Base-by-base conservation (phyloP, 306 rosid genomes). In the Coriaria nepalensis region DNA sequence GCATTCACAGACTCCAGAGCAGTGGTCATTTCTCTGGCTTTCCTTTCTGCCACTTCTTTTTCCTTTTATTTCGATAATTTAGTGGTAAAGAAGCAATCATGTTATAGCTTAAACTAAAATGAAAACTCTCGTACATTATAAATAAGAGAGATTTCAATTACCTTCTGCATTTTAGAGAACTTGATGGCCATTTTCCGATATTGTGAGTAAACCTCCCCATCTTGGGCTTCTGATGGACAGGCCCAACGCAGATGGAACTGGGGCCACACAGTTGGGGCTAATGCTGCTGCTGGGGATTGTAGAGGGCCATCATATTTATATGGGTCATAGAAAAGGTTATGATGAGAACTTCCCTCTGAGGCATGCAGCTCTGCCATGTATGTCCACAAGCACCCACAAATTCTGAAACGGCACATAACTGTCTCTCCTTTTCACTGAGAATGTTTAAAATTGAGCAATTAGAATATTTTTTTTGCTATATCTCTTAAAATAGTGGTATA, bases 181-280 rank as follows among this genome's bases (percentile, higher is more conserved):
- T 77, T 75, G 52, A 62, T 43, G 57, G 71, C 61, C 75, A 77
- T 71, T 62, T 75, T 72, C 64, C 86, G 72, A 62, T 81, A 82
- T 54, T 69, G 66, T 46, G 68, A 85, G 67, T 92, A 94, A 49
- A 82, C 53, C 61, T 75, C 94, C 64, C 85, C 96, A 51, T 79
- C 64, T 60, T 77, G 81, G 41, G 81, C 90, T 71, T 77, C 98
- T 36, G 75, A 68, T 34, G 96, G 80, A 55, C 96, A 82, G 46
- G 98, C 90, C 94, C 95, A 92, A 50, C 98, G 87, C 46, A 92
- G 82, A 71, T 79, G 93, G 60, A 85, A 92, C 56, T 82, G 86
- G 10, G 98, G 98, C 96, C 96, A 92, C 47, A 92, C 61, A 35
- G 81, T 85, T 33, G 96, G 98, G 50, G 98, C 98, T 46, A 92